Conservation (phyloP, 1,284 basidiomycete species). For the Paramarasmius palmivorus region DNA sequence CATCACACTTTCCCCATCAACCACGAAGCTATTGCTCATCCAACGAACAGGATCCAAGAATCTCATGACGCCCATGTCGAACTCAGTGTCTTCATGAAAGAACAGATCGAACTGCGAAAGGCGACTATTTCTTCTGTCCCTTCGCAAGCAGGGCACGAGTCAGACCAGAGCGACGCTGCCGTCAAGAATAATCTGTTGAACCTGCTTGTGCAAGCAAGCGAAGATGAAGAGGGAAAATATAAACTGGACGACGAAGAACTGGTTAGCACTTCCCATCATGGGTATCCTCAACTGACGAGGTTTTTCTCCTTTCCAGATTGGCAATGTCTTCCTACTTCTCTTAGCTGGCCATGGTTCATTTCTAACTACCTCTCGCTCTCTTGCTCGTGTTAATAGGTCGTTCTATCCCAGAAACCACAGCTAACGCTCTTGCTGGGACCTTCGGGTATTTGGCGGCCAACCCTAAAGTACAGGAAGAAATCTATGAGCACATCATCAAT, state of each 20-base stretch:
- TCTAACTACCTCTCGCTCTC: too few relatives aligned
- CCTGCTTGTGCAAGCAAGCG: conserved; percentile 50
- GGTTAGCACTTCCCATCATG: conserved; percentile 26
- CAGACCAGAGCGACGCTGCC: not conserved
- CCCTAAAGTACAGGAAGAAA: conserved; percentile 46
- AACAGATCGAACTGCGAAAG: conserved; percentile 37
- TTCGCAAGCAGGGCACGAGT: conserved; percentile 10
- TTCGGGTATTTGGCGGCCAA: conserved; percentile 46
- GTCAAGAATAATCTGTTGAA: conserved; percentile 43
- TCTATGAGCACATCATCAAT: conserved; percentile 43
- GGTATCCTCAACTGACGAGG: not conserved
- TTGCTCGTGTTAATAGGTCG: too few relatives aligned
- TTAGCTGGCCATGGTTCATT: conserved; percentile 56
- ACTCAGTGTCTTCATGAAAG: conserved; percentile 42
- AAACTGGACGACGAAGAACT: conserved; percentile 48
- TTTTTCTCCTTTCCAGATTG: conserved; percentile 48
- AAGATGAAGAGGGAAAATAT: conserved; percentile 43
- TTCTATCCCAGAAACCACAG: conserved; percentile 45
- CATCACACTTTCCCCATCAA: not conserved
- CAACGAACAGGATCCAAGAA: conserved; percentile 17
- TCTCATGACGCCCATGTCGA: conserved; percentile 24
- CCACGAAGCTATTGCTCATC: not conserved
- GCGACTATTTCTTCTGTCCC: conserved; percentile 25
- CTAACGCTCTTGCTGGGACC: conserved; percentile 46
- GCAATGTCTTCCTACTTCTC: conserved; percentile 52